A percentile compares a stretch with the other conserved stretches of the same genome.
Conservation (phyloP, 2,329 filamentous ascomycete species). For the Alternaria sp. region DNA sequence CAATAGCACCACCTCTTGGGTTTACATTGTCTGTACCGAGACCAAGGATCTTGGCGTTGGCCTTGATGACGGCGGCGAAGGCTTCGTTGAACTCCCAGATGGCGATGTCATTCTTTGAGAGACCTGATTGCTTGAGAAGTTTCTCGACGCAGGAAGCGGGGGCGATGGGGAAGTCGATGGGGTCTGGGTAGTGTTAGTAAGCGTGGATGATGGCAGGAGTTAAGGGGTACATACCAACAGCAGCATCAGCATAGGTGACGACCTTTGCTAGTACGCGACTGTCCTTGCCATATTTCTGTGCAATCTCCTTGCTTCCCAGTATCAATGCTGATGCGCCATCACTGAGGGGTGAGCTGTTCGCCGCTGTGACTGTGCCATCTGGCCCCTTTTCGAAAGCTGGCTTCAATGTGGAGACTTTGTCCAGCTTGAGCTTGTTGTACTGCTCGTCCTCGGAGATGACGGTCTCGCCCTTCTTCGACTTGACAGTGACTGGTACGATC, state of each 20-base stretch:
- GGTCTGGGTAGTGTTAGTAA: slow-evolving; percentile 58
- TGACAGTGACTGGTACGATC: slow-evolving; percentile 85
- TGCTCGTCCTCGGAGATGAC: slow-evolving; percentile 86
- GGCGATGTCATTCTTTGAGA: slow-evolving; percentile 89
- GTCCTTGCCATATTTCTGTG: slow-evolving; percentile 77
- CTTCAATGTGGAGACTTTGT: slow-evolving; percentile 86
- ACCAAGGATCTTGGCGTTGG: slow-evolving; percentile 90
- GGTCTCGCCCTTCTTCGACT: slow-evolving; percentile 79
- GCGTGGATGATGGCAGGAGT: not conserved
- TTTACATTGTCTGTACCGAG: slow-evolving; percentile 84
- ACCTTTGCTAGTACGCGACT: slow-evolving; percentile 89
- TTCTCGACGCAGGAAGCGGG: slow-evolving; percentile 92
- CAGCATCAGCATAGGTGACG: slow-evolving; percentile 85
- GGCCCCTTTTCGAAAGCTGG: slow-evolving; percentile 90
- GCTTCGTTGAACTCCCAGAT: slow-evolving; percentile 99
- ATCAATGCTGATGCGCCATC: slow-evolving; percentile 93
- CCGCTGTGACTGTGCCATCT: slow-evolving; percentile 91
- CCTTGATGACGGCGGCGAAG: slow-evolving; percentile 93
- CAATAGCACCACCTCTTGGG: slow-evolving; percentile 88
- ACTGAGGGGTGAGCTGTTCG: slow-evolving; percentile 92
- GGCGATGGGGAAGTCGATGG: slow-evolving; percentile 93
- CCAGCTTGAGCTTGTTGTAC: slow-evolving; percentile 83
- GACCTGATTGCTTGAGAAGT: slow-evolving; percentile 85
- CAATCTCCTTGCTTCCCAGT: slow-evolving; percentile 80
- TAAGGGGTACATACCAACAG: slow-evolving; percentile 60